Conservation (phyloP, 2,329 filamentous ascomycete genomes). For the Macrophomina phaseolina region DNA sequence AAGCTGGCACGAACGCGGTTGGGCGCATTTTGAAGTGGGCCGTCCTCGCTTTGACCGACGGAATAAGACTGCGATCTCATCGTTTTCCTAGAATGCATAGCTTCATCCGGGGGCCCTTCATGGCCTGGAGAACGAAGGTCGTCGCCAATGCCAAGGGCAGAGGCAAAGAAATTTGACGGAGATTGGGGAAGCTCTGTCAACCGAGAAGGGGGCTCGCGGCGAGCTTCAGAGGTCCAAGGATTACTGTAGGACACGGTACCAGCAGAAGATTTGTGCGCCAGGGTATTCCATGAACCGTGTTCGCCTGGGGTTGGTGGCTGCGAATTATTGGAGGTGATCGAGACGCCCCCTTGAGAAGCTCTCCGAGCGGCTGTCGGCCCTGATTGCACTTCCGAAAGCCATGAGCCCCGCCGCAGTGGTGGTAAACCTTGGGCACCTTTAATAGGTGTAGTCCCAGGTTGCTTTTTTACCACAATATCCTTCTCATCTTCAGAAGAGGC, state of each 20-base stretch:
- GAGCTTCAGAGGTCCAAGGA: slow-evolving; percentile 34
- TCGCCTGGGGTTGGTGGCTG: slow-evolving; percentile 82
- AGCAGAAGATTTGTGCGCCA: slow-evolving; percentile 42
- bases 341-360: slow-evolving; percentile 69
- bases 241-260: slow-evolving; percentile 51
- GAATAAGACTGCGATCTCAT: slow-evolving; percentile 97
- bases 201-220: slow-evolving; percentile 26
- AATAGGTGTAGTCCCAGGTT: slow-evolving; percentile 28
- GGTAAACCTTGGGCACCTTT: slow-evolving; percentile 62
- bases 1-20: slow-evolving; percentile 51
- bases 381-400: slow-evolving; percentile 80
- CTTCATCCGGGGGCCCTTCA: slow-evolving; percentile 15
- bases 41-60: slow-evolving; percentile 79
- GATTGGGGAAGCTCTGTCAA: slow-evolving; percentile 40
- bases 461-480: slow-evolving; percentile 51
- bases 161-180: slow-evolving; percentile 19
- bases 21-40: neutral
- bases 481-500: slow-evolving; percentile 93
- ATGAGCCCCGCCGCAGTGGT: slow-evolving; percentile 58
- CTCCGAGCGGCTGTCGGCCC: slow-evolving; percentile 59
- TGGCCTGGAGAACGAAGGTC: slow-evolving; percentile 21
- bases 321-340: slow-evolving; percentile 79
- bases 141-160: slow-evolving; percentile 11
- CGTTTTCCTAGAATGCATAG: slow-evolving; percentile 62
- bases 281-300: slow-evolving; percentile 51